Base-by-base conservation (phyloP, 1,284 basidiomycete species). In the Cutaneotrichosporon sp. region DNA sequence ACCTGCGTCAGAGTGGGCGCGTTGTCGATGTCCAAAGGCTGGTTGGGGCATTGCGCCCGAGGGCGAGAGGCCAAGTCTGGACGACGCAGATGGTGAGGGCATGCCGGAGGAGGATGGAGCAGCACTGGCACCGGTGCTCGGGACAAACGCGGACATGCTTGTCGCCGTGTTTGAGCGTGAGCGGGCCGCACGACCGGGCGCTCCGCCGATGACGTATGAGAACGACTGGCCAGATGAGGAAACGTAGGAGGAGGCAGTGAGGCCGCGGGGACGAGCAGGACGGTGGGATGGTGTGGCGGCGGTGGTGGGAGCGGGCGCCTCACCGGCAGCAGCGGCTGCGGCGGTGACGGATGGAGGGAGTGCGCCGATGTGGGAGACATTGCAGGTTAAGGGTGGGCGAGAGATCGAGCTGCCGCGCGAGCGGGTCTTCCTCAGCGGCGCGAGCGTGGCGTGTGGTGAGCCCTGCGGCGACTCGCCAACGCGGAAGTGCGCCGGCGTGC, bases 141-240 rank as follows among this genome's bases (percentile, higher is more conserved):
- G 16, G n/a, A 12, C 29, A 2, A 44, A 3, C 1, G 17, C 42
- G 19, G 42, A 19, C 11, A 32, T 8, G 16, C 22, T 22, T 7
- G 46, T 51, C 24, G 42, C 16, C 1, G 57, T 59, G 33, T 52
- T 55, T 11, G 50, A 45, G 11, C 56, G 57, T 26, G 35, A 27
- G 24, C 70, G 54, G 33, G 71, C 63, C 9, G 72, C 72, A 45
- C 73, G 59, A 9, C 74, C 74, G 27, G 73, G 73, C 9, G 68
- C 69, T 4, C 73, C 74, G 12, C 74, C 73, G 5, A 76, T 61
- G 1, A 66, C 69, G 52, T 74, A 76, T 11, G 62, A 59, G 47
- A 57, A 71, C 6, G 60, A 54, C 33, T 55, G 35, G 38, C 54
- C 26, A 7, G 53, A 43, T 27, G 50, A 45, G 8, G 46, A 49